Base-by-base conservation (phyloP, 352 stramenopile species). In the Albugo laibachii region DNA sequence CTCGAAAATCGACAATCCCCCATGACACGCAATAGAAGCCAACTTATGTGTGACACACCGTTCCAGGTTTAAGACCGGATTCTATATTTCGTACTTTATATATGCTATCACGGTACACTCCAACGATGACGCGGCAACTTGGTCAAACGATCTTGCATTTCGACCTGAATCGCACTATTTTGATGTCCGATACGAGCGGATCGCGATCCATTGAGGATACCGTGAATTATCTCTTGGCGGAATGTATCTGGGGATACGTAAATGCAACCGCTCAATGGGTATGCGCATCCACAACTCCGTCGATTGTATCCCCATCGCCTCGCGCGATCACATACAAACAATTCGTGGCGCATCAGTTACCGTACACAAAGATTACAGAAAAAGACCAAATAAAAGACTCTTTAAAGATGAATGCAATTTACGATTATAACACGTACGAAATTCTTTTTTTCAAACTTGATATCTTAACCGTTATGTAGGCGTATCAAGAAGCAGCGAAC, bases 181-280 rank as follows among this genome's bases (percentile, higher is more conserved):
- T 93, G 55, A 92, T 92, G 79, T 88, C 80, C 47, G 80, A 93
- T 52, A 69, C 75, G n/a, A 77, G 79, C 15, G 80, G 76, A 43
- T 74, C 76, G 18, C 75, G 80, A 40, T 83, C 66, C n/a, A 85
- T 92, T 69, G 70, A 91, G 58, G 79, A 92, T 57, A 91, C 77
- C 14, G 70, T 91, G 50, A 72, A 87, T 54, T 91, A 87, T 52
- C 62, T 91, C 6, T 63, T 91, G 27, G 74, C 75, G 16, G 77
- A 91, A 57, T 85, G 72, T 52, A 72, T 67, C 40, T 91, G 74
- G 69, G 75, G 75, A 21, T 68, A 80, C 45, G 63, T 67, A 24
- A 49, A 67, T 47, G 3, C 38, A 43, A 24, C 38, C 16, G 3
- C 24, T 13, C 24, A 14, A 56, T 21, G 31, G 21, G 18, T 40